Conservation (phyloP, 441 rosid species). For the Pelargonium australe region DNA sequence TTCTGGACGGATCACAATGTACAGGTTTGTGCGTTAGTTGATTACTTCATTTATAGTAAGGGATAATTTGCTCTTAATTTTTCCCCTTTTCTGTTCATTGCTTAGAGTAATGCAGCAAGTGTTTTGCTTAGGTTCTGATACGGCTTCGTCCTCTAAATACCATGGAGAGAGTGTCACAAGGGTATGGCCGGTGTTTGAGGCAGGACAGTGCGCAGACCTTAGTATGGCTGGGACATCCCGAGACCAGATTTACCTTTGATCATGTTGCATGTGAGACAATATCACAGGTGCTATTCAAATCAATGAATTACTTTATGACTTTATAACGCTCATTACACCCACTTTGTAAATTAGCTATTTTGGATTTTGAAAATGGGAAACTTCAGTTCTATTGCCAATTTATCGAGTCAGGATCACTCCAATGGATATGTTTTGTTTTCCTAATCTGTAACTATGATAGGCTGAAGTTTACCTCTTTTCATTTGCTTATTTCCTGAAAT, state of each 20-base stretch:
- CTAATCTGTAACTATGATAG: background rate
- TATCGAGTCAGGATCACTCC: too few relatives aligned
- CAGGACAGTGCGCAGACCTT: constrained; percentile 82
- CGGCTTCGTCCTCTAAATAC: constrained; percentile 89
- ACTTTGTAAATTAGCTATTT: background rate
- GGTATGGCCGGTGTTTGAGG: constrained; percentile 78
- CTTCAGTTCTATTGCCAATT: background rate
- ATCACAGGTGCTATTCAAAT: constrained; percentile 58
- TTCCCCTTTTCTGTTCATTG: background rate
- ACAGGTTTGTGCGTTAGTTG: constrained; percentile 49
- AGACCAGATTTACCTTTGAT: constrained; percentile 77
- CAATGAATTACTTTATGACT: background rate
- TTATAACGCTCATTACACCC: background rate
- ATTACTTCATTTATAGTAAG: background rate
- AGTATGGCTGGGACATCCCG: constrained; percentile 88
- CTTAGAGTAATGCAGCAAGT: background rate
- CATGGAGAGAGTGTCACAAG: constrained; percentile 65
- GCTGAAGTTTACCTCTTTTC: background rate
- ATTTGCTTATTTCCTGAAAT: background rate
- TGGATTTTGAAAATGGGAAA: background rate
- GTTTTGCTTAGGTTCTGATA: constrained; percentile 56
- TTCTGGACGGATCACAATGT: constrained; percentile 99
- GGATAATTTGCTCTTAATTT: background rate
- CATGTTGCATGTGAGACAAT: constrained; percentile 93
- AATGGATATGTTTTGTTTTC: too few relatives aligned